These are phyloP conservation scores for Trichosporon faecale DNA, from an alignment of 1,284 basidiomycete genomes.

Conservation along the genomic window DNA sequence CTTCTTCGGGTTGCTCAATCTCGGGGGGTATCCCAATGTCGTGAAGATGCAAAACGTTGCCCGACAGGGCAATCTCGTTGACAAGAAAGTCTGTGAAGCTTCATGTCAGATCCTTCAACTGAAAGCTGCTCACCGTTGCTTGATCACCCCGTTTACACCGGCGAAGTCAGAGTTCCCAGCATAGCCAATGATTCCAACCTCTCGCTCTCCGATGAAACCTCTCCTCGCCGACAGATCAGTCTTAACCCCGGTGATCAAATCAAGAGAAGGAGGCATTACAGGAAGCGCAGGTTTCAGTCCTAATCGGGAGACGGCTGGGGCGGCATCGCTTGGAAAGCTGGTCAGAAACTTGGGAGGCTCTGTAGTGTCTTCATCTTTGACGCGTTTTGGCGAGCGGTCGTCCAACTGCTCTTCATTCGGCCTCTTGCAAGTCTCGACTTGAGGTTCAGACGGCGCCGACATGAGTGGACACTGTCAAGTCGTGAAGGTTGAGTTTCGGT, in stretches of 20 bases:
- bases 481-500: not conserved
- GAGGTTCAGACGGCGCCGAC: not conserved
- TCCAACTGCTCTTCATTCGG: not conserved
- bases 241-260: slow-evolving; percentile 37
- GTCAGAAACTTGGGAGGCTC: not conserved
- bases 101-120: not conserved
- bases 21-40: slow-evolving; percentile 56
- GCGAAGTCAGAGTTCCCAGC: slow-evolving; percentile 66
- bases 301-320: slow-evolving; percentile 37
- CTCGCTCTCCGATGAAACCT: slow-evolving; percentile 63
- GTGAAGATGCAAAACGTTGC: slow-evolving; percentile 73
- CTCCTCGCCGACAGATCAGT: slow-evolving; percentile 30
- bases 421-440: not conserved
- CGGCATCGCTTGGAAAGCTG: slow-evolving; percentile 13
- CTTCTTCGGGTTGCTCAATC: slow-evolving; percentile 41
- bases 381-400: not conserved
- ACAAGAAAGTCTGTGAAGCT: slow-evolving; percentile 96
- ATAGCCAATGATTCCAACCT: slow-evolving; percentile 90
- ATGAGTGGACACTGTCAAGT: not conserved
- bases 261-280: slow-evolving; percentile 39
- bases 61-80: slow-evolving; percentile 76
- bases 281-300: slow-evolving; percentile 41
- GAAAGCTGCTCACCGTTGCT: slow-evolving; percentile 67
- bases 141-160: slow-evolving; percentile 80
- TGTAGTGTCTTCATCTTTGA: not conserved